Conservation (phyloP, 1,139 yeast species). For the Scheffersomyces segobiensis region DNA sequence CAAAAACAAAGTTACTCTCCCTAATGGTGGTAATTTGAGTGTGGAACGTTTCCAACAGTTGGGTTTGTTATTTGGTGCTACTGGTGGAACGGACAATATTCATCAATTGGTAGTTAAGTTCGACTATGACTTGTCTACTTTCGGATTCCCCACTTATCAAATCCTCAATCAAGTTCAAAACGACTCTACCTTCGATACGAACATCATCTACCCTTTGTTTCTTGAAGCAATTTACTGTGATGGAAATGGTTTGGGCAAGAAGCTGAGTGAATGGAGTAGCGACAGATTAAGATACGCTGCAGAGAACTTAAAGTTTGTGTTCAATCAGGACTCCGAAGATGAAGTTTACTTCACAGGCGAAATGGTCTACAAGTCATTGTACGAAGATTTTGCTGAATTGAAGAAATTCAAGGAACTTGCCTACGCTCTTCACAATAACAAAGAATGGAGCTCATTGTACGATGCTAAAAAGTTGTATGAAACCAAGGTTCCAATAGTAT, state of each 20-base stretch:
- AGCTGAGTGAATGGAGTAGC: slow-evolving; percentile 43
- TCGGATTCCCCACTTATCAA: slow-evolving; percentile 36
- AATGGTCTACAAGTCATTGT: slow-evolving; percentile 55
- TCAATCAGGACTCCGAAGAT: slow-evolving; percentile 11
- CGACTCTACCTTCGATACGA: slow-evolving; percentile 49
- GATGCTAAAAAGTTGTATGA: slow-evolving; percentile 34
- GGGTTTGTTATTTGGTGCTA: slow-evolving; percentile 51
- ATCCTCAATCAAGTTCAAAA: slow-evolving; percentile 33
- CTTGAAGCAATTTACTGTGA: slow-evolving; percentile 61
- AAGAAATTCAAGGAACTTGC: slow-evolving; percentile 43
- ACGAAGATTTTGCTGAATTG: slow-evolving; percentile 47
- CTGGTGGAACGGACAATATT: slow-evolving; percentile 50
- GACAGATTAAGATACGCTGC: slow-evolving; percentile 34
- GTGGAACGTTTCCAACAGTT: slow-evolving; percentile 54
- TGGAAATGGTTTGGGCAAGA: slow-evolving; percentile 18
- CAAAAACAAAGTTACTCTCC: slow-evolving; percentile 31
- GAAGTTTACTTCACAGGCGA: slow-evolving; percentile 57
- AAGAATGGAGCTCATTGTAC: slow-evolving; percentile 46
- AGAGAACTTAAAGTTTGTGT: slow-evolving; percentile 28
- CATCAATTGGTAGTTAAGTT: slow-evolving; percentile 45
- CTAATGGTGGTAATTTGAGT: slow-evolving; percentile 51
- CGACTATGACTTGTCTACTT: slow-evolving; percentile 33
- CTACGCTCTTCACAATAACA: slow-evolving; percentile 37
- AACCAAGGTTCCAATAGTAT: slow-evolving; percentile 49
- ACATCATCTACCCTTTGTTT: slow-evolving; percentile 52